A percentile compares a stretch with the other conserved stretches of the same genome.
These are phyloP conservation scores for Jamesozyma gamospora DNA, from an alignment of 805 yeast genomes.

Conservation along the genomic window DNA sequence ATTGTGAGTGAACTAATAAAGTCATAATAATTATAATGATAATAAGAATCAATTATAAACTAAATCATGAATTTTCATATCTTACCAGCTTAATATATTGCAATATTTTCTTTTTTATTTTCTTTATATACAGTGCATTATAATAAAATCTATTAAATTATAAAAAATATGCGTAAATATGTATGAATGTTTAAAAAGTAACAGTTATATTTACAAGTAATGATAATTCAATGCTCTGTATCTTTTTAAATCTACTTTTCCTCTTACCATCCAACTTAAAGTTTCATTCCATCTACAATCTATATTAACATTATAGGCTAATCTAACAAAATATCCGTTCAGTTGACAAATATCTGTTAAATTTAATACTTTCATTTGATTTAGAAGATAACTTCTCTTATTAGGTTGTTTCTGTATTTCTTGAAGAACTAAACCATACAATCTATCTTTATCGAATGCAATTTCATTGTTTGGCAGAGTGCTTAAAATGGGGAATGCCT, in stretches of 20 bases:
- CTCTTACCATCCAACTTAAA: conserved; percentile 37
- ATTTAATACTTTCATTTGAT: conserved; percentile 20
- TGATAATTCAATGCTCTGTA: conserved; percentile 15
- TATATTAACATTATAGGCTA: conserved; percentile 36
- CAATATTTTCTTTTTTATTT: no score
- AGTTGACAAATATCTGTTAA: conserved; percentile 56
- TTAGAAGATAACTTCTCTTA: conserved; percentile 39
- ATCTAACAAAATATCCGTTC: conserved; percentile 52
- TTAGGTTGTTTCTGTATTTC: conserved; percentile 31
- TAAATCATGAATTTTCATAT: no score
- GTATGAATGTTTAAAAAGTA: background rate
- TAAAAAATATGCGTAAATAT: background rate
- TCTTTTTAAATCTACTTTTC: conserved; percentile 17
- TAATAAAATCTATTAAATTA: background rate
- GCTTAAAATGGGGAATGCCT: conserved; percentile 12
- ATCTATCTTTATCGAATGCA: conserved; percentile 26
- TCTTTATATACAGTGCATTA: no score
- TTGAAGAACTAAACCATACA: conserved; percentile 28
- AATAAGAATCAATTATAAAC: no score
- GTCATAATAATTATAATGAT: background rate
- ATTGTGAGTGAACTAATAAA: conserved; percentile 6
- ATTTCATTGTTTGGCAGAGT: conserved; percentile 17
- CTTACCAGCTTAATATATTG: no score
- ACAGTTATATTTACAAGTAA: conserved; percentile 14
- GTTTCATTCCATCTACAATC: conserved; percentile 40